These are phyloP conservation scores for Forsythia suspensa DNA, from an alignment of 257 asterid genomes.

Conservation along the genomic window DNA sequence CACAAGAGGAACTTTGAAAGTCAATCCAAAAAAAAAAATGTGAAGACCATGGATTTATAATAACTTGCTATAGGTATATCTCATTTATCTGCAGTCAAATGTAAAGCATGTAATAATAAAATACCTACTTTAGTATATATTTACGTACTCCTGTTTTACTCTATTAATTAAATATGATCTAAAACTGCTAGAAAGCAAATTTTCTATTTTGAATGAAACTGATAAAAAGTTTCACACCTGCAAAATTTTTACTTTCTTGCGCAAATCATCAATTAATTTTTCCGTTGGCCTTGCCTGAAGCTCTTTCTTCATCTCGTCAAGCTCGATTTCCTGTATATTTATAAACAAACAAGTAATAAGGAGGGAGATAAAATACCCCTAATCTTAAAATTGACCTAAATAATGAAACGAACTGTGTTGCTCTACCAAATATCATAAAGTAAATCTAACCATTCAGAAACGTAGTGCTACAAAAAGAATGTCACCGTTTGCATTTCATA, in stretches of 20 bases:
- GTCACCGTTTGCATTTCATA: conserved; percentile 11
- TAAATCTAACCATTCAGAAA: background rate
- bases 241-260: conserved; percentile 90
- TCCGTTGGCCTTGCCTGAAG: conserved; percentile 84
- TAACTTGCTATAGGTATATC: background rate
- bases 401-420: conserved; percentile 8
- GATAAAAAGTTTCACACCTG: conserved; percentile 58
- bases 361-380: conserved; percentile 5
- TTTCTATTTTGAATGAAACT: conserved; percentile 14
- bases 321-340: conserved; percentile 61
- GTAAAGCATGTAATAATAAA: background rate
- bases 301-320: conserved; percentile 82
- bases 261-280: conserved; percentile 85
- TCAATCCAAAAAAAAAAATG: background rate
- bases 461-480: background rate
- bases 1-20: background rate
- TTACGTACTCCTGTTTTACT: conserved; percentile 7
- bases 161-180: background rate
- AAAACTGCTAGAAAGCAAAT: conserved; percentile 15
- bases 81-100: background rate
- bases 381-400: conserved; percentile 16
- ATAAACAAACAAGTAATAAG: conserved; percentile 16
- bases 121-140: background rate
- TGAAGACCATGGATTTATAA: background rate
- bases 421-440: background rate